These are phyloP conservation scores for Vaccinium vitisidaea DNA, from an alignment of 148 eudicot genomes.

Conservation along the genomic window DNA sequence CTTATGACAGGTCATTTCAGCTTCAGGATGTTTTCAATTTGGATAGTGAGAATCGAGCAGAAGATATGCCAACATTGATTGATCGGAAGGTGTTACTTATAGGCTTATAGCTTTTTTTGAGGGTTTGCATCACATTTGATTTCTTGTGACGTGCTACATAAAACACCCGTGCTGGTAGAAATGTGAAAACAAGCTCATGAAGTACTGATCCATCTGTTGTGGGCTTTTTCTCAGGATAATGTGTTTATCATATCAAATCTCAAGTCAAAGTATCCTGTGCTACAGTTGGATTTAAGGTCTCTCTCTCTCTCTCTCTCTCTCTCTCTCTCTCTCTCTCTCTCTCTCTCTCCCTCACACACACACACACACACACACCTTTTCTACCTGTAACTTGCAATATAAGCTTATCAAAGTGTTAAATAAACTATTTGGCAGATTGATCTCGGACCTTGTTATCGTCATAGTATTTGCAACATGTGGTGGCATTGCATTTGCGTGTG, in stretches of 20 bases:
- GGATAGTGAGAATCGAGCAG: slow-evolving; percentile 80
- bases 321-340: not conserved
- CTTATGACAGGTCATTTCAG: slow-evolving; percentile 70
- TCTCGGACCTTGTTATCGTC: slow-evolving; percentile 91
- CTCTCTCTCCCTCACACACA: too few relatives aligned
- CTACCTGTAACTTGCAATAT: not conserved
- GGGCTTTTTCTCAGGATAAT: slow-evolving; percentile 59
- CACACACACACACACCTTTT: not conserved
- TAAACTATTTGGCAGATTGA: slow-evolving; percentile 55
- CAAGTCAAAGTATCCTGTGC: slow-evolving; percentile 87
- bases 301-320: not conserved
- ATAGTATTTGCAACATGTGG: slow-evolving; percentile 99
- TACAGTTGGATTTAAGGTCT: slow-evolving; percentile 92
- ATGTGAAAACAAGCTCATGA: not conserved
- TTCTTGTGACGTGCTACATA: not conserved
- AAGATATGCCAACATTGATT: slow-evolving; percentile 87
- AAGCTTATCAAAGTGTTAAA: slow-evolving; percentile 1
- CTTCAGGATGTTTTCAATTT: slow-evolving; percentile 83
- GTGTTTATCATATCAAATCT: slow-evolving; percentile 93
- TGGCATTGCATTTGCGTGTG: slow-evolving; percentile 98
- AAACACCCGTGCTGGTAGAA: not conserved
- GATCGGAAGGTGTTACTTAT: slow-evolving; percentile 66
- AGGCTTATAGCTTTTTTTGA: not conserved
- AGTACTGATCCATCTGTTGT: slow-evolving; percentile 18
- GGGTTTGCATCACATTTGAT: not conserved